Conservation (phyloP, 2,329 filamentous ascomycete genomes). For the Delphinella strobiligena region DNA sequence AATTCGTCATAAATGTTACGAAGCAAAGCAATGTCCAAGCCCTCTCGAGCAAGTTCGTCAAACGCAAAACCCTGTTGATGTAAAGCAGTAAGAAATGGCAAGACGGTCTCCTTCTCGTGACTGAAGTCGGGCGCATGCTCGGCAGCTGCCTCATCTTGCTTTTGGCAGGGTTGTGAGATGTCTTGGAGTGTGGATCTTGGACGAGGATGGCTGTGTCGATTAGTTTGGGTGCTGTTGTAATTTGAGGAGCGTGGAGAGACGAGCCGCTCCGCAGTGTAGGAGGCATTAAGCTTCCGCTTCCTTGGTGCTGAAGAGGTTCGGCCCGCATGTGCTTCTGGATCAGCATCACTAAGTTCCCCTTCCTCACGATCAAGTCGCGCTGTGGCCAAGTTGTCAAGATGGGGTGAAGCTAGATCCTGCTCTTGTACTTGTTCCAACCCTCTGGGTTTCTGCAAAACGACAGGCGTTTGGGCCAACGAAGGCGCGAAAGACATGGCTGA, state of each 20-base stretch:
- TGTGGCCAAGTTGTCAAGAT: not conserved
- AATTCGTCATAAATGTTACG: constrained; percentile 56
- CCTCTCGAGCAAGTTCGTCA: constrained; percentile 60
- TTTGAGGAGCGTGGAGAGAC: not conserved
- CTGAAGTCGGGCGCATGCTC: too few relatives aligned
- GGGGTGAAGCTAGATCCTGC: too few relatives aligned
- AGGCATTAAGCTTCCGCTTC: constrained; percentile 1
- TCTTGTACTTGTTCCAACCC: too few relatives aligned
- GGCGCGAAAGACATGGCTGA: constrained; percentile 2
- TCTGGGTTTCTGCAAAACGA: not conserved
- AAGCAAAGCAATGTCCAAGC: constrained; percentile 53
- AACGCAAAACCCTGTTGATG: constrained; percentile 56
- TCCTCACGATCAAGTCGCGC: constrained; percentile 8
- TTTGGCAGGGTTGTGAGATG: not conserved
- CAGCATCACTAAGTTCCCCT: constrained; percentile 9
- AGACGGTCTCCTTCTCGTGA: constrained; percentile 4
- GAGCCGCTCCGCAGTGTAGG: not conserved
- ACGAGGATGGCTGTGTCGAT: not conserved
- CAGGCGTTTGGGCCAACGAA: not conserved
- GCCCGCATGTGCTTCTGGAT: not conserved
- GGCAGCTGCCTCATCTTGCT: too few relatives aligned
- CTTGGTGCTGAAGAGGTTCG: not conserved
- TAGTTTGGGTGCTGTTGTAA: not conserved
- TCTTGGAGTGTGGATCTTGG: not conserved
- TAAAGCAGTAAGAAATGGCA: constrained; percentile 21